Evolutionary conservation across 805 yeast species (phyloP), one percentile per base, ranked within the genome.

Genomic region (Saccharomyces mikatae): DNA sequence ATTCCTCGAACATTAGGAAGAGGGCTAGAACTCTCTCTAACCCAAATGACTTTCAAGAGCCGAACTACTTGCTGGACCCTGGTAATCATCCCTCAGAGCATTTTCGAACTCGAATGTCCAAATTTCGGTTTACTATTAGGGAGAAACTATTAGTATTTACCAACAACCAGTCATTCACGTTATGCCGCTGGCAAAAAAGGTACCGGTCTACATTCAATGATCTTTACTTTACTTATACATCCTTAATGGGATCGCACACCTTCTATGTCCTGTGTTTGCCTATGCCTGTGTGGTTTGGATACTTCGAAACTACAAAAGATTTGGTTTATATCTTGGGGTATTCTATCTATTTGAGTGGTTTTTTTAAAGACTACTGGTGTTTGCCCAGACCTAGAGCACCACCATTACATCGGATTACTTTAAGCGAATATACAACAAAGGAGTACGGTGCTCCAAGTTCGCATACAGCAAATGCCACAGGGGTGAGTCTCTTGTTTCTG

Each of bases 381-480:
- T 74, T 92, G 50, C 99, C 99, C 22, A 76, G 99, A 56, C 99
- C 99, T 1, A 72, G 81, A 56, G 85, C 96, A 1, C 98, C 99
- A 1, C 98, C 99, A 0, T 70, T 92, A 46, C 88, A 85, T 65
- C 77, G 99, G 62, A 83, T 92, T 61, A 90, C 98, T 9, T 79
- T 92, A 82, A 84, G 91, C 55, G 85, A 86, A n/a, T 88, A 89
- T 60, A 94, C 98, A 0, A 80, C 96, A 2, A 82, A 86, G 62
- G 99, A 92, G 68, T 92, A 92, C 69, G 99, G 99, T 3, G 89
- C 91, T 62, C 99, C 98, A 0, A 82, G 90, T 46, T 85, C 95
- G 3, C 99, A 92, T 69, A 79, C 92, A n/a, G 95, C 97, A 32
- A 94, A 92, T 70, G 97, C 97, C 4, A 83, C 95, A 0, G 86